Percentiles rank a stretch among this genome's conserved stretches.
These are phyloP conservation scores for Neurospora sp. DNA, from an alignment of 495 filamentous ascomycete genomes.

Conservation along the genomic window DNA sequence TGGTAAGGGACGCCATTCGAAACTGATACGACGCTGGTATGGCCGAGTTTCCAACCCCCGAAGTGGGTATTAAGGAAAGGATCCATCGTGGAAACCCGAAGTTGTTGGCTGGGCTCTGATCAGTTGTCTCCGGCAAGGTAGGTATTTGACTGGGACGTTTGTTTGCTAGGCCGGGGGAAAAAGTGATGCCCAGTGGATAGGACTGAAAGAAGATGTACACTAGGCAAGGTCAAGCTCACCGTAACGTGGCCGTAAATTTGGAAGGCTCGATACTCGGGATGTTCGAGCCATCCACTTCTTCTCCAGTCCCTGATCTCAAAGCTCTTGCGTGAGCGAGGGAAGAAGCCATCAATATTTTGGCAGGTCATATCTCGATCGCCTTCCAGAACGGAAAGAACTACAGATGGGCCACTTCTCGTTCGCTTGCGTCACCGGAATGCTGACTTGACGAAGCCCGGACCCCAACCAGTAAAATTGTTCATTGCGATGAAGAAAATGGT, in stretches of 20 bases:
- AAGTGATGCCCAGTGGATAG: background rate
- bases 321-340: background rate
- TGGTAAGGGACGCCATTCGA: background rate
- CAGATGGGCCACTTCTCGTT: no score
- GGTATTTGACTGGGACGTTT: background rate
- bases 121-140: background rate
- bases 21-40: background rate
- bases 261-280: background rate
- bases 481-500: no score
- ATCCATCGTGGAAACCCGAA: background rate
- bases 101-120: background rate
- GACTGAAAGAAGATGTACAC: background rate
- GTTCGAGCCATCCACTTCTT: background rate
- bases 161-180: background rate
- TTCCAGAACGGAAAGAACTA: background rate
- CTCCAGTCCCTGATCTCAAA: background rate
- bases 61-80: background rate
- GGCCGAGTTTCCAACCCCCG: background rate
- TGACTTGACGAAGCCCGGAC: no score
- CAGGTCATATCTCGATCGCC: background rate
- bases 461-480: no score
- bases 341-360: background rate
- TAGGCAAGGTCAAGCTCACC: background rate
- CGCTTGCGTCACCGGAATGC: no score
- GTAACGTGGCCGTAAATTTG: background rate